phyloP scores from a whole-genome alignment of 805 yeast genomes.

The Candida endomychidarum region DNA sequence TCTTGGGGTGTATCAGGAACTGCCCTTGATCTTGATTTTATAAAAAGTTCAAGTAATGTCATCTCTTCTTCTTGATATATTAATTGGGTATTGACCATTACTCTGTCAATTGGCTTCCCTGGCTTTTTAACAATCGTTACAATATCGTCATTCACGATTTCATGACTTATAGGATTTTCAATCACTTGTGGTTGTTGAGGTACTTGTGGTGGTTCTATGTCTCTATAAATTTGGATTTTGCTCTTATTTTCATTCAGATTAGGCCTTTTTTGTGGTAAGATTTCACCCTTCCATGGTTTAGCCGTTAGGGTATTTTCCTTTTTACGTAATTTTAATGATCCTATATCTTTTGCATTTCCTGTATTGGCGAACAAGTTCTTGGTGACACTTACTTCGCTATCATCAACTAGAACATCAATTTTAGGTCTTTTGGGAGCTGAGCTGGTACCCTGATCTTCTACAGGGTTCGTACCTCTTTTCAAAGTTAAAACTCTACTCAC shows the following conservation, averaged over 20 bases:
- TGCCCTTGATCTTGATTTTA: conserved; percentile 26
- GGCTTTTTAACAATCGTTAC: conserved; percentile 52
- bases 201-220: conserved; percentile 16
- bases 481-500: conserved; percentile 27
- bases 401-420: conserved; percentile 45
- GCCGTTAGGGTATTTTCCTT: conserved; percentile 65
- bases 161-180: conserved; percentile 7
- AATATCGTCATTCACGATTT: conserved; percentile 8
- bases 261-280: conserved; percentile 40
- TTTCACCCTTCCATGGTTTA: conserved; percentile 65
- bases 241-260: conserved; percentile 25
- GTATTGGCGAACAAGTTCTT: conserved; percentile 23
- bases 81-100: conserved; percentile 59
- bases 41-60: conserved; percentile 62
- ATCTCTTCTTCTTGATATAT: conserved; percentile 56
- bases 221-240: conserved; percentile 27
- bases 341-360: conserved; percentile 48
- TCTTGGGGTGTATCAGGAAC: conserved; percentile 1
- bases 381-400: conserved; percentile 17
- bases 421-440: conserved; percentile 21
- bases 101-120: conserved; percentile 61
- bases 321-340: conserved; percentile 46
- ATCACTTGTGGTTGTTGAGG: neutral
- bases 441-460: neutral
- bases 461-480: conserved; percentile 32